Percentiles rank a stretch among this genome's conserved stretches.
phyloP scores from a whole-genome alignment of 768 basidiomycete genomes.

The Termitomyces sp. region DNA sequence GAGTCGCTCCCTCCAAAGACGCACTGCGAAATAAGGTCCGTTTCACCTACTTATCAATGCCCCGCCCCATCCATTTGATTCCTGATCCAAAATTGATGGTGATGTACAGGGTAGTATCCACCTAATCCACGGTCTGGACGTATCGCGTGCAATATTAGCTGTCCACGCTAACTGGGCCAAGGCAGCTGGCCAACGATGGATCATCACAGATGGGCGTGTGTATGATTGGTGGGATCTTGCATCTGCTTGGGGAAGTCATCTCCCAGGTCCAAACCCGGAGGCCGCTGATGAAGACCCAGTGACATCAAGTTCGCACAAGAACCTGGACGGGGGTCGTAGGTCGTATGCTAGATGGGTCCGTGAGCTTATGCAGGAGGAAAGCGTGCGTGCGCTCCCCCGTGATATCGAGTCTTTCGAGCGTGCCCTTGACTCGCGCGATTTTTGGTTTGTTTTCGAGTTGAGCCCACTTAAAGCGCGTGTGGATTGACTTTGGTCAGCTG shows the following conservation, averaged over 20 bases:
- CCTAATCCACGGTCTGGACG: constrained; percentile 58
- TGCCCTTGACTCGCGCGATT: constrained; percentile 57
- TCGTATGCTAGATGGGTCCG: constrained; percentile 51
- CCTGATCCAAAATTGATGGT: not conserved
- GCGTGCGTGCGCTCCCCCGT: constrained; percentile 50
- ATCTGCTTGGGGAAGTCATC: constrained; percentile 43
- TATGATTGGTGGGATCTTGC: constrained; percentile 73
- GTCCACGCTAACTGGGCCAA: constrained; percentile 41
- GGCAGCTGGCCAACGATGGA: constrained; percentile 51
- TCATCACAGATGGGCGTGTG: constrained; percentile 50
- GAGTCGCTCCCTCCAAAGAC: constrained; percentile 56
- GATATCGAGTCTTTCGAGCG: constrained; percentile 43
- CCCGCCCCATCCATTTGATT: not conserved
- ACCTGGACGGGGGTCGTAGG: constrained; percentile 21
- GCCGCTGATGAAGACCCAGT: not conserved
- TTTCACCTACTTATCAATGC: not conserved
- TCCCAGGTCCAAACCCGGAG: not conserved
- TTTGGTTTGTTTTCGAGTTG: constrained; percentile 49
- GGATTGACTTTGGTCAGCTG: constrained; percentile 10
- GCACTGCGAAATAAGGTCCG: constrained; percentile 45
- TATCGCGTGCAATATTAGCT: constrained; percentile 58
- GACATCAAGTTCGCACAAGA: no score
- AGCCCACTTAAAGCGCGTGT: constrained; percentile 38
- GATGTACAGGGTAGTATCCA: constrained; percentile 49
- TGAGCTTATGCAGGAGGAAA: constrained; percentile 53